These are phyloP conservation scores for Melampsora americana DNA, from an alignment of 1,284 basidiomycete species.

Conservation along the genomic window DNA sequence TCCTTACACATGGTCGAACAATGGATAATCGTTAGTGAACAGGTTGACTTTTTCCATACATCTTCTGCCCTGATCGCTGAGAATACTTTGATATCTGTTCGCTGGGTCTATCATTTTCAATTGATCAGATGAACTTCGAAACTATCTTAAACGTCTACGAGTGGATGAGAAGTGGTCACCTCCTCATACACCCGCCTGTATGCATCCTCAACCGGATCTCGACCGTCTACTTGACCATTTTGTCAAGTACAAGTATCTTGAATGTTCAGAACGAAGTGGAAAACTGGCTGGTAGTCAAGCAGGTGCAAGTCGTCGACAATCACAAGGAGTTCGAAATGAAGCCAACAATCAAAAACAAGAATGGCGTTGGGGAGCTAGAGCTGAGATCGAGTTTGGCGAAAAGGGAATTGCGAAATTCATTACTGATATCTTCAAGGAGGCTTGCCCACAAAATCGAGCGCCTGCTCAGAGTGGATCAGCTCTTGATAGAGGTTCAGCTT, in stretches of 20 bases:
- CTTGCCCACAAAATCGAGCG: not conserved
- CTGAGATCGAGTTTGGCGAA: slow-evolving; percentile 43
- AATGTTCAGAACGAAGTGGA: slow-evolving; percentile 2
- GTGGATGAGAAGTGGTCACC: slow-evolving; percentile 34
- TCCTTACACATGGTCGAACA: slow-evolving; percentile 35
- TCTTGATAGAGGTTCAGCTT: not conserved
- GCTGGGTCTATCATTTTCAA: not conserved
- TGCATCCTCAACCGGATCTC: slow-evolving; percentile 8
- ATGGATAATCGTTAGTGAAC: slow-evolving; percentile 30
- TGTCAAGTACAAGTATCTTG: slow-evolving; percentile 30
- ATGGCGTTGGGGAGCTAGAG: slow-evolving; percentile 43
- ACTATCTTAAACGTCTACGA: slow-evolving; percentile 26
- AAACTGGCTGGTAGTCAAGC: not conserved
- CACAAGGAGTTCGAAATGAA: slow-evolving; percentile 18
- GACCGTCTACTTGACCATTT: slow-evolving; percentile 12
- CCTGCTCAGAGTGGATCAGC: not conserved
- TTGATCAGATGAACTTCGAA: slow-evolving; percentile 25
- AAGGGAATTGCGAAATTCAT: slow-evolving; percentile 43
- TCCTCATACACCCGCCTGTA: slow-evolving; percentile 30
- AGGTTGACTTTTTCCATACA: not conserved
- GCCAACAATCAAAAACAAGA: slow-evolving; percentile 13
- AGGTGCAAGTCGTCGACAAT: slow-evolving; percentile 31
- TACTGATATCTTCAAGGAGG: slow-evolving; percentile 33
- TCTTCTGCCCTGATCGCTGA: not conserved
- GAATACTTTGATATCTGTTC: not conserved